Base-by-base conservation (phyloP, 2,329 filamentous ascomycete genomes). In the Xylariaceae sp. region DNA sequence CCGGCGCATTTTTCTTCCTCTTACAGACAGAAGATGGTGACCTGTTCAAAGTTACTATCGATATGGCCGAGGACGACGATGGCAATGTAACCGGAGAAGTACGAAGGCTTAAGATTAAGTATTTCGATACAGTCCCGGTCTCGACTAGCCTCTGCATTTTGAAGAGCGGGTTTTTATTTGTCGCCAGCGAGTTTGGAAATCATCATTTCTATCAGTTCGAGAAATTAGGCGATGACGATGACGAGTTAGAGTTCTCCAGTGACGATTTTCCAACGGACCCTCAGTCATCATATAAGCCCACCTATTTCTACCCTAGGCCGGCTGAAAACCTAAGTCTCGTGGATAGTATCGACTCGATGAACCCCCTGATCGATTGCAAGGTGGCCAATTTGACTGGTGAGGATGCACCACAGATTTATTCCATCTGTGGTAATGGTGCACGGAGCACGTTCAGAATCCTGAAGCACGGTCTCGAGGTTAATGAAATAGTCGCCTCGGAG, bases 1-100 rank as follows among this genome's bases (percentile, higher is more conserved):
- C 81, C 5, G 92, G 92, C 23, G 92, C 93, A 1, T 99, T 99
- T 77, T 99, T 99, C 79, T 96, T 98, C 72, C 83, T 99, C 2
- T 78, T 99, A 0, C 95, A 99, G 72, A 92, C 90, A 0, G 95
- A 99, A 55, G 96, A 99, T 71, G 95, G 95, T n/a, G 96, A 99
- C 73, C 80, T 99, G 6, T 98, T 99, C 82, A 98, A 98, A 73
- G 84, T 98, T 48, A 97, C 89, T 0, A 87, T 99, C 57, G 92
- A 97, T 62, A 93, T 97, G 87, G 82, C 87, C 9, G 89, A 93
- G 65, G 90, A 96, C 65, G 84, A 88, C 1, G 84, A 89, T 45
- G 91, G 89, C 12, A 87, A 91, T 57, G 80, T 88, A 0, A 93
- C 90, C 0, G 89, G 89, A 26, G 90, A 95, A 69, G 93, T 98